Base-by-base conservation (phyloP, 148 eudicot species). In the Rhododendron ferrugineum region DNA sequence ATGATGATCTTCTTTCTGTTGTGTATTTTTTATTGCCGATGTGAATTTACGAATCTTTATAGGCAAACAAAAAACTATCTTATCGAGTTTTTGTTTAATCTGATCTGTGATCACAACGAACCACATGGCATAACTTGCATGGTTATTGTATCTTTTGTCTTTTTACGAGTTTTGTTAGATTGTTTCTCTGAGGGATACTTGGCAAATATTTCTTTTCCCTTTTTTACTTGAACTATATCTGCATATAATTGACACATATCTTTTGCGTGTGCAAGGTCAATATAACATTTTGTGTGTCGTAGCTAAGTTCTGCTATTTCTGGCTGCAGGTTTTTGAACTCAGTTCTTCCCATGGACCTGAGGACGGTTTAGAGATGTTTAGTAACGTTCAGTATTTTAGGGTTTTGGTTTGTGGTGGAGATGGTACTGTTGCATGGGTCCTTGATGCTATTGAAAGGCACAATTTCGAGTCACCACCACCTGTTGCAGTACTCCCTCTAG, bases 321-420 rank as follows among this genome's bases (percentile, higher is more conserved):
- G 66, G 44, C 85, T 86, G 84, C 91, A 95, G 98, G 96, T 95
- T 70, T 91, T 93, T 88, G 98, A 95, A 85, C 88, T 95, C 86
- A 88, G 90, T 90, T 89, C 95, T 79, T 89, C 92, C 80, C 98
- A 91, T 86, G 96, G 98, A 80, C 96, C 95, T 34, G 96, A 95
- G 89, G 91, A 87, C 83, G 96, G 93, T 86, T 89, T 93, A 86
- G 92, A 93, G 84, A 80, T 93, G 88, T 95, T 95, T 85, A 87
- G 91, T 79, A 88, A 83, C 81, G 90, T 93, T 66, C 93, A 91
- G 83, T 90, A 92, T 87, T 92, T 93, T 52, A 89, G 96, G 88
- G 95, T 95, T 81, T 87, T 95, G 90, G 95, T 93, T 58, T 93
- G 98, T 84, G 98, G 98, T 85, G 98, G 98, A 85, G 98, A 95